Base-by-base conservation (phyloP, 108 stramenopile species). In the Pseudonitzschia multiseries region DNA sequence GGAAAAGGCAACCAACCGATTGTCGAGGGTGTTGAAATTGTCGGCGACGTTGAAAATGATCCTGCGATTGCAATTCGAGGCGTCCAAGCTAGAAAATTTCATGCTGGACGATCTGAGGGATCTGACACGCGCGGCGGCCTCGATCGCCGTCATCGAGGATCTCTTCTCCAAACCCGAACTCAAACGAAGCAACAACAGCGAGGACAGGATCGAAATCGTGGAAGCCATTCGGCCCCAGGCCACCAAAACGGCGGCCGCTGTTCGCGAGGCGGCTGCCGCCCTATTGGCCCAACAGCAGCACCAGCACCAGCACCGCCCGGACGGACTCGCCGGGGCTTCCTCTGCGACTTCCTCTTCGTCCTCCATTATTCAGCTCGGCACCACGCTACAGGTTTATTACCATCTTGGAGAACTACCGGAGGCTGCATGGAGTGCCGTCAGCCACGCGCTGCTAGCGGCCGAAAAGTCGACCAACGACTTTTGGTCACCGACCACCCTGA, bases 341-440 rank as follows among this genome's bases (percentile, higher is more conserved):
- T 57, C 2, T 51, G 21, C 32, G 33, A 28, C 62, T 21, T 61
- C 46, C 33, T 79, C 80, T 32, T 68, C 79, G 3, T 64, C 73
- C 53, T 53, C 79, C 69, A 40, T 80, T 59, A 40, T 84, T 69
- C 43, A 74, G 42, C 70, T 94, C 59, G 93, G 93, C 36, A 86
- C 87, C 1, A 94, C 90, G 21, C 76, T 94, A 17, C 93, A 94
- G 76, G 93, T 94, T 8, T 94, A 94, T 65, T 94, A 75, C 70
- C 90, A 91, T 72, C 62, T 94, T 28, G 89, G 90, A 8, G 93
- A 94, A 74, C 74, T 94, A 18, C 89, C 89, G 33, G 73, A 84
- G 62, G 93, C 93, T 2, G 77, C 89, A 24, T 94, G 93, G 93
- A 83, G 75, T 56, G 90, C 88, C 10, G 88, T 94, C 3, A 54